Percentiles rank a stretch among this genome's conserved stretches.
phyloP scores from a whole-genome alignment of 495 filamentous ascomycete species.

The Penicillium steckii region DNA sequence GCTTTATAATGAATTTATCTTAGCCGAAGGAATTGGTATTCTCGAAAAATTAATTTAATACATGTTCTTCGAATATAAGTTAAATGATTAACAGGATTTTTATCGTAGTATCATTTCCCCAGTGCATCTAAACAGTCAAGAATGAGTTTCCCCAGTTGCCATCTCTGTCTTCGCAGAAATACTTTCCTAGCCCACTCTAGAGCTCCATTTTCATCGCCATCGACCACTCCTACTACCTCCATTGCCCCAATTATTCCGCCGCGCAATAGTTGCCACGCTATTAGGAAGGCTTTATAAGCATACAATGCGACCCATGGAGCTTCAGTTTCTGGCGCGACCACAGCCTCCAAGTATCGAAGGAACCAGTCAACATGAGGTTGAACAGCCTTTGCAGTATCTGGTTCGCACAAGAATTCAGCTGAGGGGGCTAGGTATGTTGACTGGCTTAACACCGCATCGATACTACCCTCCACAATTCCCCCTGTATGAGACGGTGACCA shows the following conservation, averaged over 20 bases:
- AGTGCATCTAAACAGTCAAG: constrained; percentile 28
- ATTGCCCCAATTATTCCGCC: constrained; percentile 27
- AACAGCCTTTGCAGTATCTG: constrained; percentile 22
- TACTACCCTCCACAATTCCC: constrained; percentile 31
- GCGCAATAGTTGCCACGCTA: constrained; percentile 36
- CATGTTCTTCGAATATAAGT: neutral
- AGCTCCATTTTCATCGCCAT: constrained; percentile 31
- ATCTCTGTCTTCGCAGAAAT: constrained; percentile 25
- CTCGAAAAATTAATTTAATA: constrained; percentile 1
- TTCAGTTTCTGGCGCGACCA: constrained; percentile 13
- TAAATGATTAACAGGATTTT: neutral
- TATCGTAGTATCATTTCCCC: constrained; percentile 1
- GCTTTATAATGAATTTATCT: neutral
- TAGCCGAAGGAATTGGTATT: neutral
- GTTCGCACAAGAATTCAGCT: constrained; percentile 25
- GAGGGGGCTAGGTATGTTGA: constrained; percentile 27
- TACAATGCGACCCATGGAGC: constrained; percentile 37
- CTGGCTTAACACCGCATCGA: constrained; percentile 29
- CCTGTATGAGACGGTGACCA: constrained; percentile 38
- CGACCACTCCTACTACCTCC: constrained; percentile 22
- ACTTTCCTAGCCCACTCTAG: constrained; percentile 30
- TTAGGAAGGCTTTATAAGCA: constrained; percentile 39
- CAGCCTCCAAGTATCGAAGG: constrained; percentile 31
- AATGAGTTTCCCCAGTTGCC: constrained; percentile 31
- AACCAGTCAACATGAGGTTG: constrained; percentile 39